Conservation (phyloP, 176 grass and related monocot genomes). For the Oryza longistaminata region DNA sequence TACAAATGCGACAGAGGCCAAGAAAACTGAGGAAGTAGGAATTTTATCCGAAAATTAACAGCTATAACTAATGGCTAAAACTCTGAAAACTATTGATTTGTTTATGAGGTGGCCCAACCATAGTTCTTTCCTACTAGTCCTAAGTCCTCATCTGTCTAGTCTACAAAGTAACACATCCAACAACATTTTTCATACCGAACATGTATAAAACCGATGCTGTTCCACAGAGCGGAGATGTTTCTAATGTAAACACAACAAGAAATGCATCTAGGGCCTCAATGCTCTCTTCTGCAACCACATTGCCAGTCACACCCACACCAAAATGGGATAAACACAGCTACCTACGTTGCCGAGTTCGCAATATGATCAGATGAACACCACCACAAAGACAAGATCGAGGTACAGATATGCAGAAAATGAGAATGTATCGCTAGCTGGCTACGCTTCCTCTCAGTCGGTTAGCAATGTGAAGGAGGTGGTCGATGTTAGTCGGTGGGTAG, state of each 20-base stretch:
- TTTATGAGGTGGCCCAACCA: not conserved
- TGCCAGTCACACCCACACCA: not conserved
- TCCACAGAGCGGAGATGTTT: not conserved
- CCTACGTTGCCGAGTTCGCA: not conserved
- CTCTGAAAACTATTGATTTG: not conserved
- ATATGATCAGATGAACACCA: not conserved
- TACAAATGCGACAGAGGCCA: not conserved
- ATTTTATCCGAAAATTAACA: not conserved
- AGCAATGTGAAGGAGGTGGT: constrained; percentile 74
- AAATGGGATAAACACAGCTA: constrained; percentile 3
- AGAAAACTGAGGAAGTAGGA: not conserved
- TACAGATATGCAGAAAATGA: constrained; percentile 19
- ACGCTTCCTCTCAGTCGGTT: constrained; percentile 58
- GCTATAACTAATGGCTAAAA: not conserved
- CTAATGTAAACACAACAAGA: constrained; percentile 17
- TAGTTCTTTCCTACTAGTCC: not conserved
- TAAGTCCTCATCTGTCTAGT: not conserved
- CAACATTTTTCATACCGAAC: not conserved
- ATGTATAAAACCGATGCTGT: not conserved
- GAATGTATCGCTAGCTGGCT: constrained; percentile 32
- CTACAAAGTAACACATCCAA: not conserved
- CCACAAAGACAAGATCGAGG: constrained; percentile 18
- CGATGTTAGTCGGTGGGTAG: constrained; percentile 75
- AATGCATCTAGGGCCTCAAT: not conserved
- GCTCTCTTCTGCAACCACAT: not conserved